phyloP scores from a whole-genome alignment of 2,329 filamentous ascomycete genomes.

The Neophaeococcomyces aloes region DNA sequence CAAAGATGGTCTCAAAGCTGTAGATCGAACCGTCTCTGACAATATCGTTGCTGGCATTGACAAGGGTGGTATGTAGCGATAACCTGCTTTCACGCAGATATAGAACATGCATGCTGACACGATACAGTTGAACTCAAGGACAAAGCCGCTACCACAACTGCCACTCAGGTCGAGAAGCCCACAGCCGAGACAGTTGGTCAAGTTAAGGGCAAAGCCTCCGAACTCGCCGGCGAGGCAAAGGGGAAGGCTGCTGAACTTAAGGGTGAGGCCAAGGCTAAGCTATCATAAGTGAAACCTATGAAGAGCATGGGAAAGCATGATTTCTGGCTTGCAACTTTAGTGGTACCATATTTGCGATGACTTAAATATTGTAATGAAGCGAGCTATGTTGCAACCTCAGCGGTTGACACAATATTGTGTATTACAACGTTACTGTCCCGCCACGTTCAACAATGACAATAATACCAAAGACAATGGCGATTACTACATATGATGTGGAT shows the following conservation, averaged over 20 bases:
- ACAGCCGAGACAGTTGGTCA: slow-evolving; percentile 33
- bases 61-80: slow-evolving; percentile 45
- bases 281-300: slow-evolving; percentile 12
- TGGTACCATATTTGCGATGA: no score
- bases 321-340: no score
- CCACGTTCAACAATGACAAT: background rate
- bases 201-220: slow-evolving; percentile 26
- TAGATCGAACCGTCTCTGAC: slow-evolving; percentile 46
- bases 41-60: slow-evolving; percentile 52
- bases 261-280: slow-evolving; percentile 24
- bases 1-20: slow-evolving; percentile 49
- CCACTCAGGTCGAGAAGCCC: slow-evolving; percentile 36
- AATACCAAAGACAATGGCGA: no score
- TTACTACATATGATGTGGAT: no score
- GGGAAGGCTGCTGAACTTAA: slow-evolving; percentile 27
- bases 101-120: slow-evolving; percentile 1
- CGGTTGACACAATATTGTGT: no score
- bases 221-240: slow-evolving; percentile 24
- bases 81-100: background rate
- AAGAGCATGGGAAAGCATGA: no score
- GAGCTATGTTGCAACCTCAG: no score
- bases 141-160: slow-evolving; percentile 33
- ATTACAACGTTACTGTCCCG: no score
- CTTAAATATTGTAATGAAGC: no score
- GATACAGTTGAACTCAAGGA: slow-evolving; percentile 41